Conservation (phyloP, 805 yeast species). For the Wickerhamomyces queroliae region DNA sequence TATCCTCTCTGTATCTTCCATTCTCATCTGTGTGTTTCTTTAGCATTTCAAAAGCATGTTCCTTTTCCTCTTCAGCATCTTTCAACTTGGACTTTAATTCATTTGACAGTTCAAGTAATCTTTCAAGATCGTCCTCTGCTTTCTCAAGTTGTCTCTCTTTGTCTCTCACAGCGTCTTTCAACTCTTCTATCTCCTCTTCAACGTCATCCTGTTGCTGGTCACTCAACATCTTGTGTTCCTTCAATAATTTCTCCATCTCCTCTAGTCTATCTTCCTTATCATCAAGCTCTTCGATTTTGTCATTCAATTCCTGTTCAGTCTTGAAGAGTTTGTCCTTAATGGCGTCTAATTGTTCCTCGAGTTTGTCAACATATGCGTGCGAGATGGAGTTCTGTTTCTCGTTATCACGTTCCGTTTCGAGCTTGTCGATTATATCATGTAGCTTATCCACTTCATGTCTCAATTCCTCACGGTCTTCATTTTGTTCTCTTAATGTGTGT, state of each 20-base stretch:
- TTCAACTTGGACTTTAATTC: constrained; percentile 1
- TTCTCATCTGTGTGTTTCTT: no score
- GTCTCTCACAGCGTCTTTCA: constrained; percentile 7
- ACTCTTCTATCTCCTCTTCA: constrained; percentile 11
- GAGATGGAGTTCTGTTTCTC: constrained; percentile 9
- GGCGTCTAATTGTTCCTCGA: constrained; percentile 16
- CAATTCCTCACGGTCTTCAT: constrained; percentile 4
- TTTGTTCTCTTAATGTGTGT: constrained; percentile 2
- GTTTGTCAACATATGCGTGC: constrained; percentile 8
- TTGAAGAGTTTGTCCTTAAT: constrained; percentile 9
- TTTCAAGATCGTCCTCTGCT: constrained; percentile 5
- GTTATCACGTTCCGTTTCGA: constrained; percentile 5
- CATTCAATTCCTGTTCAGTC: constrained; percentile 13
- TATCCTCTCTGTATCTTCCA: no score
- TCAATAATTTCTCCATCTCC: constrained; percentile 7
- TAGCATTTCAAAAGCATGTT: background rate
- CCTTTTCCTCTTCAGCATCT: background rate
- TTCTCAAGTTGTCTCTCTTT: constrained; percentile 10
- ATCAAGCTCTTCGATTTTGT: constrained; percentile 16
- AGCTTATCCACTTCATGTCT: constrained; percentile 7
- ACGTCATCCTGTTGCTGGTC: constrained; percentile 9
- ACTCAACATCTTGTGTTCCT: constrained; percentile 4
- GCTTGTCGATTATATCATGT: background rate
- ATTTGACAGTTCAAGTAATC: constrained; percentile 1
- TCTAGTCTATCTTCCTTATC: constrained; percentile 12